Base-by-base conservation (phyloP, 2,329 filamentous ascomycete genomes). In the Aspergillus luchuensis region DNA sequence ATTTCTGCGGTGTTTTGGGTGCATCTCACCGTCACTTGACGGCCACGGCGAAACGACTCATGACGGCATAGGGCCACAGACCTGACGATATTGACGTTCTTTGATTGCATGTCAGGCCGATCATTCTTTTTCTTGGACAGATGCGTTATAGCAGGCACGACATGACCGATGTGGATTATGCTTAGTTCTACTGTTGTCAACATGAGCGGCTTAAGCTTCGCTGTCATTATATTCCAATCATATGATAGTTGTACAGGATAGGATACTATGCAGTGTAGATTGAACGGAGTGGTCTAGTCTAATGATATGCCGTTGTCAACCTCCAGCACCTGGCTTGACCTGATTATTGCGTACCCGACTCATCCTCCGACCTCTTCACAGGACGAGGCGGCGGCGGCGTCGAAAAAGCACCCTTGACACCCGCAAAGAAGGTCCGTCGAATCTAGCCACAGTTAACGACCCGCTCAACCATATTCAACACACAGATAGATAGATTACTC, bases 371-470 rank as follows among this genome's bases (percentile, higher is more conserved):
- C 19, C 62, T 71, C 52, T 63, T 67, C 48, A 67, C 63, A 1
- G 71, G 67, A 7, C 58, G 59, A 5, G 73, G 73, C 52, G 73
- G 69, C 21, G 72, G 66, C 6, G 74, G 71, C 15, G 72, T 61
- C 17, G 74, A 75, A 41, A 77, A 76, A 2, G 74, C 62, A 6
- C 67, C 67, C 50, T 70, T 69, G 6, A 77, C 33, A 19, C 69
- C 66, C 19, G 70, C 62, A 49, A 77, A 76, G 57, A 78, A 68
- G 17, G 63, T 65, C 28, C 71, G 67, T 50, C 75, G 75, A 52
- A 78, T 62, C 75, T 77, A 61, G 19, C 1, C 49, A 36, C 48
- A 15, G 17, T 65, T n/a, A 67, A 60, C 38, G 39, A 62, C 17
- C 23, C 4, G 11, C 30, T 36, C 11, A 1, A 6, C 11, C 19